Percentiles rank a stretch among this genome's conserved stretches.
phyloP scores from a whole-genome alignment of 257 asterid genomes.

The Gentiana macrophylla region DNA sequence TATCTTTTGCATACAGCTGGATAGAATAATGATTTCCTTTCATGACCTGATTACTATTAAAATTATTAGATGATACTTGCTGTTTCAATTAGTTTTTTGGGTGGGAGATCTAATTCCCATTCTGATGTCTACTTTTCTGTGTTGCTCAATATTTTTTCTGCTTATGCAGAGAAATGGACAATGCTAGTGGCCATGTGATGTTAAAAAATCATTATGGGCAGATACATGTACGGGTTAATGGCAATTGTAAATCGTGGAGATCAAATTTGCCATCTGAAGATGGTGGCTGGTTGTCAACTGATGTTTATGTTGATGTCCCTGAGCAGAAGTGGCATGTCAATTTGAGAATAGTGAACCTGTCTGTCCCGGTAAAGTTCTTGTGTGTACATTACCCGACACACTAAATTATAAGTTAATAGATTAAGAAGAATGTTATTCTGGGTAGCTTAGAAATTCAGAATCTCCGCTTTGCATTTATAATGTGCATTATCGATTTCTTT shows the following conservation, averaged over 20 bases:
- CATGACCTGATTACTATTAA: neutral
- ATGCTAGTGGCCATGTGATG: slow-evolving; percentile 65
- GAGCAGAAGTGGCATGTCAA: slow-evolving; percentile 99
- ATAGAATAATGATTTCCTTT: neutral
- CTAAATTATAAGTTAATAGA: slow-evolving; percentile 2
- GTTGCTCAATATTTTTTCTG: too few relatives aligned
- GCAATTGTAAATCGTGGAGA: slow-evolving; percentile 92
- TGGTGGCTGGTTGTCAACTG: slow-evolving; percentile 98
- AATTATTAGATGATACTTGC: neutral
- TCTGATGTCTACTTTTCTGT: slow-evolving; percentile 20
- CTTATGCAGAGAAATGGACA: slow-evolving; percentile 75
- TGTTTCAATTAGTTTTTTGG: slow-evolving; percentile 1
- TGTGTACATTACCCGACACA: slow-evolving; percentile 6
- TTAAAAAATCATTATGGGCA: slow-evolving; percentile 80
- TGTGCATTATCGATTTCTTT: slow-evolving; percentile 11
- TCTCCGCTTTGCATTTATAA: neutral
- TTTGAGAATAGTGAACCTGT: slow-evolving; percentile 78
- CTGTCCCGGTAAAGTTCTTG: slow-evolving; percentile 71
- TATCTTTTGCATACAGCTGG: too few relatives aligned
- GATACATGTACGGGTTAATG: slow-evolving; percentile 80
- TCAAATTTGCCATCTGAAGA: slow-evolving; percentile 66
- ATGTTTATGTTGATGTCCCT: slow-evolving; percentile 75
- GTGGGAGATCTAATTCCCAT: slow-evolving; percentile 15
- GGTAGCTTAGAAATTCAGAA: slow-evolving; percentile 1
- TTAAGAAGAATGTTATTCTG: slow-evolving; percentile 9